Base-by-base conservation (phyloP, 805 yeast species). In the Ogataea zsoltii region DNA sequence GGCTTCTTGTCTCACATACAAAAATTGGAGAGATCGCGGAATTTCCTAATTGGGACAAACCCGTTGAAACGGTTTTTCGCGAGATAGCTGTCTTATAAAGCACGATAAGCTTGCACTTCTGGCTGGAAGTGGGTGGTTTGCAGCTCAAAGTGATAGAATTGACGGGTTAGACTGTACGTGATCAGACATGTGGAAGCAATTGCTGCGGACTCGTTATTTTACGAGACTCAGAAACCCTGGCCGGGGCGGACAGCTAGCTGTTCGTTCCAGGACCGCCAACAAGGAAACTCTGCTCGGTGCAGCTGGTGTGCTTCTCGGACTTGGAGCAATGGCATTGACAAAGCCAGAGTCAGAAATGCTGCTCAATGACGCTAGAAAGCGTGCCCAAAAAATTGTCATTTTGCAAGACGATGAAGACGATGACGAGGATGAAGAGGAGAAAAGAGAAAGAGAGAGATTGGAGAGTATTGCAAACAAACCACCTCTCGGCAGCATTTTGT, bases 401-500 rank as follows among this genome's bases (percentile, higher is more conserved):
- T 46, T 58, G n/a, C 58, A 55, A 16, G 60, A 54, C 56, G 33
- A 56, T 43, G 60, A 63, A 11, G 60, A 57, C 16, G 60, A 54
- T 16, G 56, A 52, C 56, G 33, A 56, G 44, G 65, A 54, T 12
- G 57, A 56, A 19, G 57, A 49, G 28, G 54, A 50, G 12, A 56
- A 60, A 9, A 35, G 49, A 39, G 83, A 77, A 49, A 51, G 59
- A 11, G 69, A 67, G 34, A 66, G 81, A 48, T 60, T 66, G 31
- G 71, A 65, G 31, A 54, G 62, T 36, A 62, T 71, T 37, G 68
- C 68, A 26, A 68, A 71, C 43, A 82, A 80, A 66, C 97, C 97
- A 2, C 82, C 81, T 17, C 61, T 91, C 18, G 69, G 78, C 7
- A 81, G 77, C 50, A 78, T 91, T 44, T 80, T 82, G 62, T 90